A percentile compares a stretch with the other conserved stretches of the same genome.
phyloP scores from a whole-genome alignment of 345 rosid species.

The Eucalyptus polybractea region DNA sequence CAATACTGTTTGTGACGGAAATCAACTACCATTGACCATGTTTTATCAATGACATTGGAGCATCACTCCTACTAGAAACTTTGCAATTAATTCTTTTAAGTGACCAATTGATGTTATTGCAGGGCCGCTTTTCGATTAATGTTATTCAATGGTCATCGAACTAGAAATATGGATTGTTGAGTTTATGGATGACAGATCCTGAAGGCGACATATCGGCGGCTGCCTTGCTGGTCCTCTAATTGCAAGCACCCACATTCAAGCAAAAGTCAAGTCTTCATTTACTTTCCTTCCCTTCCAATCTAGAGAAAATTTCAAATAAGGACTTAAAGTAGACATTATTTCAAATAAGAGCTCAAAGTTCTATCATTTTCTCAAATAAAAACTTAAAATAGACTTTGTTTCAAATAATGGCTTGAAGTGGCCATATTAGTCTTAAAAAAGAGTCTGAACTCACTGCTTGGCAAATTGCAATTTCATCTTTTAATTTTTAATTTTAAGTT shows the following conservation, averaged over 20 bases:
- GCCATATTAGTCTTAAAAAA: too few relatives aligned
- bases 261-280: background rate
- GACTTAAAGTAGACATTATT: too few relatives aligned
- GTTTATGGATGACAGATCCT: background rate
- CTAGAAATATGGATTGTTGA: background rate
- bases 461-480: too few relatives aligned
- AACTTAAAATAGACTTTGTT: too few relatives aligned
- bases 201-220: background rate
- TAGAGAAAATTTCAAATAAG: too few relatives aligned
- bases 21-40: background rate
- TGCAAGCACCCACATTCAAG: background rate
- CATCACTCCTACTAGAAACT: background rate
- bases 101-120: background rate
- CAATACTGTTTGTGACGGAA: background rate
- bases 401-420: accelerated
- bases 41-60: background rate
- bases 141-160: background rate
- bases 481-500: too few relatives aligned
- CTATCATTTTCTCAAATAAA: too few relatives aligned
- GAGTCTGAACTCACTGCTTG: too few relatives aligned
- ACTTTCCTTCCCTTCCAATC: background rate
- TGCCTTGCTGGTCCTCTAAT: background rate
- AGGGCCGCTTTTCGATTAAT: background rate
- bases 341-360: too few relatives aligned
- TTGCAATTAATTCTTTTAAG: background rate